Evolutionary conservation across 1,139 yeast genomes (phyloP), one percentile per base, ranked within the genome.

Genomic region (Debaryomyces sp.): DNA sequence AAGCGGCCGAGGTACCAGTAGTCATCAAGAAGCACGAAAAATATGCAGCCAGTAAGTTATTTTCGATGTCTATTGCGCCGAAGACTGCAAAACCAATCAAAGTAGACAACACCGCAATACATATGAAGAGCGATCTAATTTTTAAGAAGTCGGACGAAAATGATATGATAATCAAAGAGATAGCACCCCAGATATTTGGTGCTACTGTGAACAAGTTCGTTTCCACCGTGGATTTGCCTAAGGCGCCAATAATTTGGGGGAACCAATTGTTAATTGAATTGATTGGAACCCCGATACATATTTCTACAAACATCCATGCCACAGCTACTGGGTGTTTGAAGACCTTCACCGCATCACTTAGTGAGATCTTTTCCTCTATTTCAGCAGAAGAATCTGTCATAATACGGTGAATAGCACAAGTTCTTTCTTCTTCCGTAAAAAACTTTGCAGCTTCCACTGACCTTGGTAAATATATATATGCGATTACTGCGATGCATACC

Each of bases 211-310:
- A 62, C 41, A 66, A 57, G 48, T 66, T 65, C 5, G 71, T 66
- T 46, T 60, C 59, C 17, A 66, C 69, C 0, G 66, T 55, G 1
- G 70, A 63, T 41, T 62, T 62, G 6, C 70, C 70, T 49, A 66
- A 58, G 24, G 57, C 61, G 21, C 57, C 60, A 37, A 66, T 61
- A 45, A 66, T 66, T 51, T 64, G 70, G 10, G 71, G 81, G 52
- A 77, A 74, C 78, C 79, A 77, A 56, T 73, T 74, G 52, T 75
- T 73, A 51, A 77, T 71, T 13, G 80, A 73, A 57, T 75, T 75
- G 38, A 77, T 61, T 2, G 81, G 81, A 32, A 77, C 81, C 50
- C 81, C 81, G 43, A 76, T 66, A 43, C 72, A 66, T 43, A 77
- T 57, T 61, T 77, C 80, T 44, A 69, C 69, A 32, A 75, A 58